phyloP scores from a whole-genome alignment of 148 eudicot genomes.

The Oxyria digyna region DNA sequence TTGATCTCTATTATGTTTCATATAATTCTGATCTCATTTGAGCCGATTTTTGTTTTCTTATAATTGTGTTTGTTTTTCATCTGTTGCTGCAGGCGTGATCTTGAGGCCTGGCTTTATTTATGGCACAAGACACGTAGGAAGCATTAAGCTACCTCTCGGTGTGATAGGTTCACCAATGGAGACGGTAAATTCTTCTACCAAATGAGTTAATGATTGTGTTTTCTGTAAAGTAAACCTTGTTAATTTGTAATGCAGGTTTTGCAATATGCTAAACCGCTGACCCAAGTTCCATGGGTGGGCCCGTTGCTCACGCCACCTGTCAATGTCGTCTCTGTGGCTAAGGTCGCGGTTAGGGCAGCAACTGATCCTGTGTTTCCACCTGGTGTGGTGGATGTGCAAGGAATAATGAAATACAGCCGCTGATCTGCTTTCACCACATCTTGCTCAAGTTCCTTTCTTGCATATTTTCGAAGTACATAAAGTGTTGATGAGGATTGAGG shows the following conservation, averaged over 20 bases:
- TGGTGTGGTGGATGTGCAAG: slow-evolving; percentile 62
- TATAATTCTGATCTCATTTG: background rate
- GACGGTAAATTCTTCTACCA: slow-evolving; percentile 30
- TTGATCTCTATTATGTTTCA: background rate
- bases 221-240: background rate
- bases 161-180: slow-evolving; percentile 75
- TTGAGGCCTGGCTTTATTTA: slow-evolving; percentile 79
- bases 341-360: slow-evolving; percentile 72
- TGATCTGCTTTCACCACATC: slow-evolving; percentile 15
- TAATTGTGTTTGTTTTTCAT: background rate
- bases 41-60: background rate
- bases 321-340: slow-evolving; percentile 59
- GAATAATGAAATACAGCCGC: slow-evolving; percentile 50
- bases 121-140: slow-evolving; percentile 76
- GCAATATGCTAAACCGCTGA: slow-evolving; percentile 52
- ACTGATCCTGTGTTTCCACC: slow-evolving; percentile 82
- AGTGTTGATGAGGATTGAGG: background rate
- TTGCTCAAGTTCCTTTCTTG: background rate
- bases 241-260: slow-evolving; percentile 40
- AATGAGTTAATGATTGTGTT: background rate
- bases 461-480: slow-evolving; percentile 1
- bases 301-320: slow-evolving; percentile 69
- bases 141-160: slow-evolving; percentile 67
- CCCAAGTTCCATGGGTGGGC: slow-evolving; percentile 58
- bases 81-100: slow-evolving; percentile 45